phyloP scores from a whole-genome alignment of 306 rosid genomes.

The Sphenostylis stenocarpa region DNA sequence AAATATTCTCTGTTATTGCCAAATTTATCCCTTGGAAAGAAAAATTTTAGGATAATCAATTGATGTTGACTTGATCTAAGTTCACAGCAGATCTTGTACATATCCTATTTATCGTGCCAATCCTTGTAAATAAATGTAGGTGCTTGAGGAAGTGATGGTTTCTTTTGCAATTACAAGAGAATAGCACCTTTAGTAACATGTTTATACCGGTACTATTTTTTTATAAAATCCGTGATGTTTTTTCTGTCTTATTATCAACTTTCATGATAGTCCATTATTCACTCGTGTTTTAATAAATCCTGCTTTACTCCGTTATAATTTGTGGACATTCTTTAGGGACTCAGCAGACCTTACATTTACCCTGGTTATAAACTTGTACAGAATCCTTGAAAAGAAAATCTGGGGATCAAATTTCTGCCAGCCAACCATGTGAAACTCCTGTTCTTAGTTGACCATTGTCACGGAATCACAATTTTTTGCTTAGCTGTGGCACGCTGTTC shows the following conservation, averaged over 20 bases:
- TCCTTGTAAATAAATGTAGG: not conserved
- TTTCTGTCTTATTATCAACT: not conserved
- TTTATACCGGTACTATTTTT: not conserved
- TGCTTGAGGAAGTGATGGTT: not conserved
- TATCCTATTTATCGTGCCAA: not conserved
- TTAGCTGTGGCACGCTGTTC: slow-evolving; percentile 10
- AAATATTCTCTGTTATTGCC: no score
- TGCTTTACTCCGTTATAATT: not conserved
- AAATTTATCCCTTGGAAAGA: no score
- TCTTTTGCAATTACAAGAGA: not conserved
- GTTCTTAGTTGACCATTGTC: slow-evolving; percentile 22
- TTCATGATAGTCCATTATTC: not conserved
- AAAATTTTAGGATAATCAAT: no score
- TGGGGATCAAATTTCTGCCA: slow-evolving; percentile 37
- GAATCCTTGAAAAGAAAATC: slow-evolving; percentile 56
- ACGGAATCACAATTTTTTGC: slow-evolving; percentile 18
- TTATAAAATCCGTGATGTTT: not conserved
- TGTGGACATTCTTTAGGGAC: not conserved
- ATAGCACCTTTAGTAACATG: not conserved
- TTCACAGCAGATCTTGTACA: not conserved
- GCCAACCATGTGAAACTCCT: slow-evolving; percentile 33
- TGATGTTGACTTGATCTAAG: no score
- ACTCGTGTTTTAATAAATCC: not conserved
- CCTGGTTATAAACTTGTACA: slow-evolving; percentile 43
- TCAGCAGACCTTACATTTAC: not conserved